Base-by-base conservation (phyloP, 225 moss, liverwort and hornwort genomes). In the Rhytidiadelphus loreus region DNA sequence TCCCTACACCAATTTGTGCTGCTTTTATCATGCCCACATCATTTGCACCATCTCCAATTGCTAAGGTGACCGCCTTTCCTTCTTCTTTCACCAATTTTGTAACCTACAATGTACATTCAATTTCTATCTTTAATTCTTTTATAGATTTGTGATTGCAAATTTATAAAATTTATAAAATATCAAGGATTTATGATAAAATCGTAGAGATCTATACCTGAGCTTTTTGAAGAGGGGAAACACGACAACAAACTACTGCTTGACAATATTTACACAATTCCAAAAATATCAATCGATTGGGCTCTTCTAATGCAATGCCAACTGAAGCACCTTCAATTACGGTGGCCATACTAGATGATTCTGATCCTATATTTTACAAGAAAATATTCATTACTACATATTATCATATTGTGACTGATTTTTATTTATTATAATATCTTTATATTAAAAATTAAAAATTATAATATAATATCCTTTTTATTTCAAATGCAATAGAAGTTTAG, bases 41-140 rank as follows among this genome's bases (percentile, higher is more conserved):
- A 75, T 99, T 99, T 64, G 98, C 98, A 57, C 98, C 98, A 87
- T 99, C 98, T 76, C 98, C 98, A 62, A 99, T 95, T 23, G 98
- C 97, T 70, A 99, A 83, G 1, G 94, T 93, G 15, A 99, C 90
- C 5, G 80, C 93, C 28, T 91, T 90, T 77, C 94, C 96, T 57
- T 95, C 92, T 55, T 97, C 95, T 89, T 96, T 96, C 25, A 99
- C 68, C 37, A 99, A 59, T 77, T 91, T 89, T 76, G 98, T 94
- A 53, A 99, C 89, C 98, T 99, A 52, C 7, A 73, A 75, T 16
- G 63, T 8, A 50, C 13, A 30, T 35, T 70, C 13, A 32, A 58
- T 66, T 37, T 81, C 44, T 12, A 9, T 29, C 44, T 26, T 43
- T 13, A 16, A 3, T 48, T 25, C 0, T 29, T 66, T 24, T 22